These are phyloP conservation scores for Leptographium wingfieldii DNA, from an alignment of 2,329 filamentous ascomycete species.

Conservation along the genomic window DNA sequence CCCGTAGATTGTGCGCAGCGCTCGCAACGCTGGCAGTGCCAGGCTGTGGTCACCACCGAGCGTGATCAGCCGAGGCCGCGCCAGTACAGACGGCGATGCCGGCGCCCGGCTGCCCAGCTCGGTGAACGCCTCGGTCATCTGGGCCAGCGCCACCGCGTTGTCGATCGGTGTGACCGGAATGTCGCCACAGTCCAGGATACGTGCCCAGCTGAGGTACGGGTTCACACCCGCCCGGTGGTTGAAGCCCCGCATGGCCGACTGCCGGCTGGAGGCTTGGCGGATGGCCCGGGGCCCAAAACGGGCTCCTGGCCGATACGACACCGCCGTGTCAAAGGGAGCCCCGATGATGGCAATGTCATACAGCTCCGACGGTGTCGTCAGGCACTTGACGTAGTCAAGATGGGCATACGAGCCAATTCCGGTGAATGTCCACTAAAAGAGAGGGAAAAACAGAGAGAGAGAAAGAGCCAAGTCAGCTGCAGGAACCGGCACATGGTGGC, in stretches of 20 bases:
- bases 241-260: constrained; percentile 68
- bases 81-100: constrained; percentile 17
- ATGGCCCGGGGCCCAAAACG: constrained; percentile 84
- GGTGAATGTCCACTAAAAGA: constrained; percentile 45
- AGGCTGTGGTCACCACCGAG: constrained; percentile 65
- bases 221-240: constrained; percentile 75
- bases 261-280: constrained; percentile 67
- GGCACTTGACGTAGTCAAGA: constrained; percentile 54
- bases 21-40: constrained; percentile 55
- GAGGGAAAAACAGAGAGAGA: too few relatives aligned
- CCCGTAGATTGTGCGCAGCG: constrained; percentile 49
- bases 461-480: background rate
- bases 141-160: constrained; percentile 65
- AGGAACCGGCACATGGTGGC: too few relatives aligned
- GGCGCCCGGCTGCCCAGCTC: constrained; percentile 44
- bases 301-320: constrained; percentile 58
- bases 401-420: constrained; percentile 69
- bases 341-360: constrained; percentile 65
- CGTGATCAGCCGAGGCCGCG: constrained; percentile 47
- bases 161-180: constrained; percentile 80
- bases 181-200: constrained; percentile 78
- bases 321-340: constrained; percentile 62
- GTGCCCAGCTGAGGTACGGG: constrained; percentile 69
- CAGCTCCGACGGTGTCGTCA: constrained; percentile 48
- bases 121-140: constrained; percentile 72